Evolutionary conservation across 2,329 filamentous ascomycete genomes (phyloP), one percentile per base, ranked within the genome.

Genomic region (Elsinoe fawcettii): DNA sequence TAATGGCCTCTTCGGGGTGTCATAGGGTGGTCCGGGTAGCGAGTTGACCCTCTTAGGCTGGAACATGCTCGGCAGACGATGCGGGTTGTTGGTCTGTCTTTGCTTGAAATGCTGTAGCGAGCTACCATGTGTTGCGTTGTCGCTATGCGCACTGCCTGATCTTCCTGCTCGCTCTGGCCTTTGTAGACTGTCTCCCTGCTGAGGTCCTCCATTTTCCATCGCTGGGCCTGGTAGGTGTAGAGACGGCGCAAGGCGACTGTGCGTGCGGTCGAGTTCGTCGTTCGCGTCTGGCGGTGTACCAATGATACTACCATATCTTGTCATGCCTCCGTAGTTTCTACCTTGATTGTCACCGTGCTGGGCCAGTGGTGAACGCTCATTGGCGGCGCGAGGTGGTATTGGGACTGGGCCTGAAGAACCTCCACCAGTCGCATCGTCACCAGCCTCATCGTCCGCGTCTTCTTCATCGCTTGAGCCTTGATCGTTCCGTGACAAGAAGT

Each of bases 181-280:
- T 9, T 37, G 30, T 11, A 18, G 20, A n/a, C 12, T 22, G 12
- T 3, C 46, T 23, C 16, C 46, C 25, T 9, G 46, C 25, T 53
- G 30, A 5, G 9, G 5, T 37, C 34, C 34, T 1, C 32, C 41
- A 9, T 25, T 46, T 58, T 78, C 76, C 49, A 85, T 64, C 2
- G 84, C 83, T 25, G 84, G 82, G 58, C 78, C 82, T 3, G 84
- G 84, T 14, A 87, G 74, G 63, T 81, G 76, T 18, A 87, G 74
- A 0, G 76, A 77, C 14, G 77, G 76, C 27, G 77, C 74, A 20
- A 67, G 63, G 32, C 57, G 61, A 27, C 36, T 59, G 36, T 44
- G 41, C 14, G 43, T 58, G 11, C 23, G 7, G 47, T 51, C n/a
- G 57, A 59, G 25, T 44, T 61, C 30, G 5, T 59, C 22, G 23